Base-by-base conservation (phyloP, 768 basidiomycete genomes). In the Crucibulum laeve region DNA sequence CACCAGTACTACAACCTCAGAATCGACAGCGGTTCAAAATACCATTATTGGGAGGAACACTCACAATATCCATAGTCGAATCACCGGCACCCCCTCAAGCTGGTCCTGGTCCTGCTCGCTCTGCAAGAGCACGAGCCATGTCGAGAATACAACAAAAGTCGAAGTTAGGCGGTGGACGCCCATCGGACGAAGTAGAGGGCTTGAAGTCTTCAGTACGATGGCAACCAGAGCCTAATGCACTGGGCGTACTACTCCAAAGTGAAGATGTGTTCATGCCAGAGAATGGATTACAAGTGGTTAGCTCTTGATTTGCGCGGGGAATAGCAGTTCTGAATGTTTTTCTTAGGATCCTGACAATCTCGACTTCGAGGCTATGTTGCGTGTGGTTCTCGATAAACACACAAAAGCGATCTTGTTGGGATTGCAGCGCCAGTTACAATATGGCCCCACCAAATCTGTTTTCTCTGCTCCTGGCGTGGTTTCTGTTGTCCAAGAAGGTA, bases 101-200 rank as follows among this genome's bases (percentile, higher is more conserved):
- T 14, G 67, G 68, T 4, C 59, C 60, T 37, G 73, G 73, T 13
- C 74, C 80, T 28, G 64, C 65, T n/a, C 71, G 82, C 36, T 68
- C 78, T 2, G 73, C 82, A 0, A 70, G 68, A 47, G 67, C 73
- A 28, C 74, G 77, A 15, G 67, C 78, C 19, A 60, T 88, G 7
- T 74, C 81, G 0, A 76, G 79, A 44, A 62, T 89, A 43, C 84
- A 87, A 50, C 76, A 76, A 44, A 71, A 70, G 47, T 68, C 82
- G 3, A 88, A 87, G 51, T 66, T 87, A 3, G 76, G 76, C 1
- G 57, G 54, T 21, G 55, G 55, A 14, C 68, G 68, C 36, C 76
- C 84, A 3, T 89, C 87, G 1, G 91, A 94, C 54, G 77, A 86
- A 47, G 77, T 90, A 1, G 82, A 94, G 58, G 74, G 74, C 34